These are phyloP conservation scores for Psilocybe tampanensis DNA, from an alignment of 768 basidiomycete genomes.

Conservation along the genomic window DNA sequence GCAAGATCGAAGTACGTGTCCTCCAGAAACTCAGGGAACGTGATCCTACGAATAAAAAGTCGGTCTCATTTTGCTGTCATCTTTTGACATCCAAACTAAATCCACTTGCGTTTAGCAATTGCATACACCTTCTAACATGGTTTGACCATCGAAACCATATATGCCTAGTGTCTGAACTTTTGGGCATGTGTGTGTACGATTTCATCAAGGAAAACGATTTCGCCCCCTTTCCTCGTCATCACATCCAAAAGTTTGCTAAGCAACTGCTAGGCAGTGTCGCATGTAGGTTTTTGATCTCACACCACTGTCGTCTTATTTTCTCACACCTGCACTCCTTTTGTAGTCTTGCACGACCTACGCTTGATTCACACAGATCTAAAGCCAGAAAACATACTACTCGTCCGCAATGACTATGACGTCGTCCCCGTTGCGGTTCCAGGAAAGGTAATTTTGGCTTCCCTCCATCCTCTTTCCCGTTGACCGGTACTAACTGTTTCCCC, in stretches of 20 bases:
- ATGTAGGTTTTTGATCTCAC: constrained; percentile 56
- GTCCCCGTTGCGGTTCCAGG: constrained; percentile 62
- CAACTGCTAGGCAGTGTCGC: constrained; percentile 92
- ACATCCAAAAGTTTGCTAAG: constrained; percentile 94
- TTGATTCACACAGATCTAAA: constrained; percentile 98
- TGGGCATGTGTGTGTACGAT: constrained; percentile 98
- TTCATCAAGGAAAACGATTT: constrained; percentile 99
- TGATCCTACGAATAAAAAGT: constrained; percentile 90
- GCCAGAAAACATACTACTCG: constrained; percentile 97
- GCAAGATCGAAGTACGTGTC: constrained; percentile 96
- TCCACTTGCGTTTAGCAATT: constrained; percentile 67
- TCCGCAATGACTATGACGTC: constrained; percentile 75
- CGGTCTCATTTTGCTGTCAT: constrained; percentile 36
- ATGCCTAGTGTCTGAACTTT: constrained; percentile 92
- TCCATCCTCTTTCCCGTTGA: neutral
- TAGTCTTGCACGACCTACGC: constrained; percentile 89
- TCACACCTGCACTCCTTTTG: constrained; percentile 16
- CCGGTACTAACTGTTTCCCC: constrained; percentile 12
- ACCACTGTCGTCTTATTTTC: constrained; percentile 8
- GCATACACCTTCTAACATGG: constrained; percentile 92
- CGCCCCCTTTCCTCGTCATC: constrained; percentile 92
- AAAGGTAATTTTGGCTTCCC: constrained; percentile 64
- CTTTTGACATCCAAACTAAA: constrained; percentile 17
- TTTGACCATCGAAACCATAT: constrained; percentile 99
- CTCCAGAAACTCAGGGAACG: constrained; percentile 87